Base-by-base conservation (phyloP, 202 grass and related monocot genomes). In the Dendrocalamus latiflorus region DNA sequence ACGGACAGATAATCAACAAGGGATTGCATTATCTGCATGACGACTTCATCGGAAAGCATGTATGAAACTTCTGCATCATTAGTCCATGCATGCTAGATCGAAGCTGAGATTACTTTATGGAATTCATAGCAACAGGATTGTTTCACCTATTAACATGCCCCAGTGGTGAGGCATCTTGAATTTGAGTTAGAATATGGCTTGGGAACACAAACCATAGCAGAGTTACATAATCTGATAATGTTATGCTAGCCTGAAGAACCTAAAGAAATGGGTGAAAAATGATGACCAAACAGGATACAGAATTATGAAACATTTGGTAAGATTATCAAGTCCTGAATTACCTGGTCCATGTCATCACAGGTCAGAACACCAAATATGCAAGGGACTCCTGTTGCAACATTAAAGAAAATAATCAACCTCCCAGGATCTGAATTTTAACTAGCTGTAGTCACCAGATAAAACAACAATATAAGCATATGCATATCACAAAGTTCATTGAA, bases 341-440 rank as follows among this genome's bases (percentile, higher is more conserved):
- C 96, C 96, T 99, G 96, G 21, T 99, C 96, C 96, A 99, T 99
- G 75, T 99, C 89, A 87, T 99, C 96, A 61, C 96, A 95, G 7
- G 96, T 95, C 65, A 99, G 75, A 81, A 99, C 93, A 90, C 91
- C 96, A 84, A 99, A 99, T 85, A 99, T 66, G 26, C 96, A 99
- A 72, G 96, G 96, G 50, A 93, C 69, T 57, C 86, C 96, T 95
- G 87, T 34, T 83, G 58, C 49, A 87, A 20, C 45, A 94, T 69
- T 20, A 8, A 70, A 45, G 65, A 5, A 45, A 49, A 14, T 73
- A 45, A 68, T 68, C 37, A 76, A 82, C 43, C 49, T 63, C 24
- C 25, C 26, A 74, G 6, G 30, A 28, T 73, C 25, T 69, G 14
- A 65, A 44, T 21, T 22, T 82, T 82, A n/a, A 63, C 14, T 48